Evolutionary conservation across 352 stramenopile species (phyloP).

Genomic region (Pythium folliculosum): DNA sequence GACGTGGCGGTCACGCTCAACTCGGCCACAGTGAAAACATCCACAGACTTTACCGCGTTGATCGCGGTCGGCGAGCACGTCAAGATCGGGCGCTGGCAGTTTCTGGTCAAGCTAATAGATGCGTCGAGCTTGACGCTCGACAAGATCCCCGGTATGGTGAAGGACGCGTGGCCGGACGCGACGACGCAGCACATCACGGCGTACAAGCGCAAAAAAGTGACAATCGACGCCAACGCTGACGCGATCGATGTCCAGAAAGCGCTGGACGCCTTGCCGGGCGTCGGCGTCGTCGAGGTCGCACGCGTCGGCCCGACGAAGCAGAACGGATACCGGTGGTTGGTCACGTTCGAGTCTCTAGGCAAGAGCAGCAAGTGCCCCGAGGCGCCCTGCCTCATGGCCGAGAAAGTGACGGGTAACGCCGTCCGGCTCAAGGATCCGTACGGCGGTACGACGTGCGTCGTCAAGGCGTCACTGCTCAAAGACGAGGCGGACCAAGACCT

Average conservation of each 20-base stretch:
- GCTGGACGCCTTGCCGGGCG: conserved; percentile 46
- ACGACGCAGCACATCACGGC: conserved; percentile 55
- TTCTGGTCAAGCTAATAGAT: conserved; percentile 42
- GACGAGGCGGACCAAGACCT: conserved; percentile 42
- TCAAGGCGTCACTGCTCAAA: conserved; percentile 37
- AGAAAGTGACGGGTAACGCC: conserved; percentile 45
- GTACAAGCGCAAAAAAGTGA: conserved; percentile 71
- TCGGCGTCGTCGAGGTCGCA: conserved; percentile 58
- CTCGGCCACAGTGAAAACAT: conserved; percentile 41
- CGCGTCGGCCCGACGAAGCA: conserved; percentile 51
- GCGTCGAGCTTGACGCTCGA: conserved; percentile 38
- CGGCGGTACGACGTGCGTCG: conserved; percentile 38
- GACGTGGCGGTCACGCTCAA: conserved; percentile 50
- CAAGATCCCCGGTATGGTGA: conserved; percentile 24
- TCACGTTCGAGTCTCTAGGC: conserved; percentile 73
- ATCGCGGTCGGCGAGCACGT: conserved; percentile 52
- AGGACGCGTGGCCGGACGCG: conserved; percentile 41
- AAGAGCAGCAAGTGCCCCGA: conserved; percentile 45
- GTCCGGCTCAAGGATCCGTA: conserved; percentile 49
- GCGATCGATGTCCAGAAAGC: conserved; percentile 49
- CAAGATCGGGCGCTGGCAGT: conserved; percentile 54
- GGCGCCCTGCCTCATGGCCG: conserved; percentile 59
- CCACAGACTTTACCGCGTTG: conserved; percentile 39
- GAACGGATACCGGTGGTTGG: conserved; percentile 67
- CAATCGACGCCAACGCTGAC: conserved; percentile 49